Evolutionary conservation across 371 early-diverging fungal genomes (phyloP).

Genomic region (Basidiobolus meristosporus): DNA sequence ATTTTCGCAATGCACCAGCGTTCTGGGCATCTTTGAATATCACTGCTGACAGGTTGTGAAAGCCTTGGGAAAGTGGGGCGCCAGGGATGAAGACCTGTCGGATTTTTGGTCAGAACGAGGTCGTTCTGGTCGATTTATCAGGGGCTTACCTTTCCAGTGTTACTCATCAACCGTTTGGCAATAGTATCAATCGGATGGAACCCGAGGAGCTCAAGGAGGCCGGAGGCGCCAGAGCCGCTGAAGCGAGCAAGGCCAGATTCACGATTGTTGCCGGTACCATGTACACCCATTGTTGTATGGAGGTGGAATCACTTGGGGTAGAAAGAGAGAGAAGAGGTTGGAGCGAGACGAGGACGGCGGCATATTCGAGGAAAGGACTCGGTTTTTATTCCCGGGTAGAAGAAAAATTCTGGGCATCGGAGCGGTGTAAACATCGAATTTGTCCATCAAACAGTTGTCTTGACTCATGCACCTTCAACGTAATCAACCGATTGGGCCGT

Average conservation of each 20-base stretch:
- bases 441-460: too few relatives aligned
- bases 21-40: conserved; percentile 76
- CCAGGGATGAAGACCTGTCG: conserved; percentile 46
- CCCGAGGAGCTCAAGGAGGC: conserved; percentile 79
- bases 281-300: neutral
- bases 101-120: too few relatives aligned
- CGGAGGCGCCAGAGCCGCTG: conserved; percentile 79
- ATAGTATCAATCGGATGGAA: conserved; percentile 98
- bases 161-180: conserved; percentile 94
- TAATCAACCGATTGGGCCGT: too few relatives aligned
- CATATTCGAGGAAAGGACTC: too few relatives aligned
- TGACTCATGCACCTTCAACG: too few relatives aligned
- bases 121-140: too few relatives aligned
- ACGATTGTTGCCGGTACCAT: conserved; percentile 1
- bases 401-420: too few relatives aligned
- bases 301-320: too few relatives aligned
- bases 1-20: conserved; percentile 53
- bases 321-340: too few relatives aligned
- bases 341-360: too few relatives aligned
- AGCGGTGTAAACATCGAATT: too few relatives aligned
- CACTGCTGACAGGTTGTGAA: conserved; percentile 41
- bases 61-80: conserved; percentile 27
- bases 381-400: too few relatives aligned
- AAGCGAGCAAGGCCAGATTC: conserved; percentile 74
- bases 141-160: conserved; percentile 41